Conservation (phyloP, 441 rosid genomes). For the Gossypium davidsonii region DNA sequence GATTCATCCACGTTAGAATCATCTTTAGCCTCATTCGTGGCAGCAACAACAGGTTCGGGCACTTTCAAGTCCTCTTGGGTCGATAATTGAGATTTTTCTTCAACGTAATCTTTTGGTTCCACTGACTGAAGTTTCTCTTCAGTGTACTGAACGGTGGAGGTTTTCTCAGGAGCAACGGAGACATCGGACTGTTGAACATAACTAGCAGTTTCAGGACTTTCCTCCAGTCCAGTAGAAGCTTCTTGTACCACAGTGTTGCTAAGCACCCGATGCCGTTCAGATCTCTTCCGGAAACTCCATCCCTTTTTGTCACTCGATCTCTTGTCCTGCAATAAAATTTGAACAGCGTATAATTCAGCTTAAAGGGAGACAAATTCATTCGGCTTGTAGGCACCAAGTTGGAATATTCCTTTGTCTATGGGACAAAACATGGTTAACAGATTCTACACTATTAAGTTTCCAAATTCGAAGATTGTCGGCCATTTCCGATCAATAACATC, state of each 20-base stretch:
- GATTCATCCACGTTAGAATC: constrained; percentile 9
- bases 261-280: constrained; percentile 16
- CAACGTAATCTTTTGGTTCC: neutral
- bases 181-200: neutral
- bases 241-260: constrained; percentile 12
- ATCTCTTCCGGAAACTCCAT: constrained; percentile 20
- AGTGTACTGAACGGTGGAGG: neutral
- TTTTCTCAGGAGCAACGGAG: neutral
- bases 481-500: neutral
- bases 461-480: neutral
- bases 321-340: constrained; percentile 8
- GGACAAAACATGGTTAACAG: neutral
- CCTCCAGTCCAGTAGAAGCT: constrained; percentile 13
- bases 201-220: constrained; percentile 11
- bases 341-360: neutral
- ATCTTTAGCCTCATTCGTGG: neutral
- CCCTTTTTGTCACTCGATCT: constrained; percentile 10
- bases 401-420: neutral
- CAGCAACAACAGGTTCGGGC: neutral
- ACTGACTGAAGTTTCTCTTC: constrained; percentile 1
- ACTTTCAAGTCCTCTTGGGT: neutral
- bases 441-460: neutral
- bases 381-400: neutral
- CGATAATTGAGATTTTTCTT: constrained; percentile 2
- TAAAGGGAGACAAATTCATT: neutral